Evolutionary conservation across 2,329 filamentous ascomycete species (phyloP).

Genomic region (Xylogone sp.): DNA sequence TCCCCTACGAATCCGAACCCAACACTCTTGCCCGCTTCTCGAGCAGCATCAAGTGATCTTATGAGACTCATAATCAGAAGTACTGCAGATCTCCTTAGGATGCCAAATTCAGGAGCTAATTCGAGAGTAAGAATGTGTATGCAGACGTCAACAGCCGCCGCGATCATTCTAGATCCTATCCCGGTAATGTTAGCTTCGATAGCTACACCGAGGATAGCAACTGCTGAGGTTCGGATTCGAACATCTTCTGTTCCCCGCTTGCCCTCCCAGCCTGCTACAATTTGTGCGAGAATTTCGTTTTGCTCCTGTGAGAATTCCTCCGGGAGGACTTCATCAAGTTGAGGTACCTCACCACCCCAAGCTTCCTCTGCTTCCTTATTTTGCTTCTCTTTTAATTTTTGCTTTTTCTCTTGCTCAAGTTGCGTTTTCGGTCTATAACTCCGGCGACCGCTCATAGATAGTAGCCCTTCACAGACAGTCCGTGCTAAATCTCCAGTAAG

Average conservation of each 20-base stretch:
- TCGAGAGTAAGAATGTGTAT: slow-evolving; percentile 62
- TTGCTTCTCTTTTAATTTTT: slow-evolving; percentile 44
- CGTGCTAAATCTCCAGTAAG: slow-evolving; percentile 51
- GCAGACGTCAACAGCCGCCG: slow-evolving; percentile 57
- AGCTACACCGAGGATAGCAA: slow-evolving; percentile 59
- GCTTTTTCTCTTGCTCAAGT: slow-evolving; percentile 48
- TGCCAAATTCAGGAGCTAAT: slow-evolving; percentile 53
- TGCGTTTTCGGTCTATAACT: slow-evolving; percentile 57
- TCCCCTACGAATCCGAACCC: slow-evolving; percentile 51
- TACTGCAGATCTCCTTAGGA: slow-evolving; percentile 64
- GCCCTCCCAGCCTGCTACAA: slow-evolving; percentile 65
- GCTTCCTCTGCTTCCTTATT: slow-evolving; percentile 47
- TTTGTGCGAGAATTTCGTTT: slow-evolving; percentile 50
- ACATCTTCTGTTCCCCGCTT: slow-evolving; percentile 65
- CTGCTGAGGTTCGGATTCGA: slow-evolving; percentile 63
- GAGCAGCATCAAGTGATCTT: slow-evolving; percentile 51
- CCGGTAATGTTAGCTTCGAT: slow-evolving; percentile 59
- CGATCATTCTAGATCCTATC: slow-evolving; percentile 48
- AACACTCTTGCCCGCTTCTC: slow-evolving; percentile 40
- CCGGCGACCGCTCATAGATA: slow-evolving; percentile 62
- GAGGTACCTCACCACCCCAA: slow-evolving; percentile 51
- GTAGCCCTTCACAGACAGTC: slow-evolving; percentile 52
- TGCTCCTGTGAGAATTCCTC: slow-evolving; percentile 14
- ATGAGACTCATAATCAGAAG: slow-evolving; percentile 60
- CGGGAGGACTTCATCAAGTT: slow-evolving; percentile 36